phyloP scores from a whole-genome alignment of 257 asterid genomes.

The Misopates orontium region DNA sequence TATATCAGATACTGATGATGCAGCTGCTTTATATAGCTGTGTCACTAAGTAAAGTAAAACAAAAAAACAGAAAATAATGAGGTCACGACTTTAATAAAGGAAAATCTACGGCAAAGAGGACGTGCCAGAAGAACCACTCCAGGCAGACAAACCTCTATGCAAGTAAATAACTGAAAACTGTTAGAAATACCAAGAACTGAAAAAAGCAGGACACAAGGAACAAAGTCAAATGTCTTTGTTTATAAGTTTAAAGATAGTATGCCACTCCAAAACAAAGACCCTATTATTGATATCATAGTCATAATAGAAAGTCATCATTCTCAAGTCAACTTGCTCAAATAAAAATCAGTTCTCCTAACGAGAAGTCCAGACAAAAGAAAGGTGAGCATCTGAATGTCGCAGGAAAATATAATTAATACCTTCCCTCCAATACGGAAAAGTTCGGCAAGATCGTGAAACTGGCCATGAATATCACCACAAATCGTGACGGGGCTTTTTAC shows the following conservation, averaged over 20 bases:
- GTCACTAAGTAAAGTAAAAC: background rate
- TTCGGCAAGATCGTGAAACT: conserved; percentile 70
- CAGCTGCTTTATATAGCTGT: background rate
- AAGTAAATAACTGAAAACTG: background rate
- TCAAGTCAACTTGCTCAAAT: background rate
- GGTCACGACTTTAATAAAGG: background rate
- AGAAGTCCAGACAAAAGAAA: background rate
- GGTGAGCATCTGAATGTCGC: conserved; percentile 6
- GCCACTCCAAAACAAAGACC: conserved; percentile 17
- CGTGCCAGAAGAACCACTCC: background rate
- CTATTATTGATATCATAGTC: conserved; percentile 22
- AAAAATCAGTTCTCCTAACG: background rate
- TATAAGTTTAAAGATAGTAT: background rate
- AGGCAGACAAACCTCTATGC: background rate
- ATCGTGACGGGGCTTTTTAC: conserved; percentile 68
- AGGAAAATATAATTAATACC: conserved; percentile 39
- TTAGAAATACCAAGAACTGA: background rate
- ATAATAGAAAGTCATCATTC: conserved; percentile 4
- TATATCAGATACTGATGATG: conserved; percentile 23
- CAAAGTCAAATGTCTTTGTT: background rate
- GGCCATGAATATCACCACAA: conserved; percentile 78
- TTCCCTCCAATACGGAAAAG: conserved; percentile 72
- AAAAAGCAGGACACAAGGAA: conserved; percentile 8
- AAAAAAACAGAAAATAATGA: conserved; percentile 6
- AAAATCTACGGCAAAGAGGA: background rate